Conservation (phyloP, 2,329 filamentous ascomycete species). For the Didymella arachidicola region DNA sequence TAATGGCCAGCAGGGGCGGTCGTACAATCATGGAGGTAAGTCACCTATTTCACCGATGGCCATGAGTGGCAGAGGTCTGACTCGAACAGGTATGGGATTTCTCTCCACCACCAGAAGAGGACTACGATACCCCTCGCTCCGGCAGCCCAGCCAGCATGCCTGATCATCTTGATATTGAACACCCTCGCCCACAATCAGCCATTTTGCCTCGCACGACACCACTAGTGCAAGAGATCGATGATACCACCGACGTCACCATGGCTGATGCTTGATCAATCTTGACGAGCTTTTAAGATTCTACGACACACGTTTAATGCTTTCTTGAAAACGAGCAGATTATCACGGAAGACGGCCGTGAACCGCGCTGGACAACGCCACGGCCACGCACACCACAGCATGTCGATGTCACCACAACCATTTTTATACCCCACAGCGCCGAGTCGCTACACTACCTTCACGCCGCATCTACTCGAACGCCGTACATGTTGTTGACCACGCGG, state of each 20-base stretch:
- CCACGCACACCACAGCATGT: neutral
- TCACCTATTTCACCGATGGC: neutral
- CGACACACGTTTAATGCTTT: slow-evolving; percentile 16
- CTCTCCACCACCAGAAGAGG: slow-evolving; percentile 73
- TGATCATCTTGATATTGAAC: slow-evolving; percentile 47
- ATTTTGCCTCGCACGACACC: slow-evolving; percentile 37
- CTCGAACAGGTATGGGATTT: slow-evolving; percentile 85
- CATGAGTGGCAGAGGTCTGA: slow-evolving; percentile 33
- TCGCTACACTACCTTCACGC: slow-evolving; percentile 2
- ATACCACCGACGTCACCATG: slow-evolving; percentile 44
- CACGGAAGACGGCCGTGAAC: neutral
- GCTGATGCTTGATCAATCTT: slow-evolving; percentile 30
- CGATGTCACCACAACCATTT: slow-evolving; percentile 3
- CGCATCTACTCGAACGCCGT: slow-evolving; percentile 4
- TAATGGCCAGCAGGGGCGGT: slow-evolving; percentile 83
- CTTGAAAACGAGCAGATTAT: neutral
- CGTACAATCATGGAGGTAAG: slow-evolving; percentile 97
- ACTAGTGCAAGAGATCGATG: slow-evolving; percentile 31
- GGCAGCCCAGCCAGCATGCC: slow-evolving; percentile 55
- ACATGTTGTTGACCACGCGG: slow-evolving; percentile 16
- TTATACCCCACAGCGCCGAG: slow-evolving; percentile 16
- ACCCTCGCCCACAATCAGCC: slow-evolving; percentile 44
- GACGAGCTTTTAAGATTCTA: slow-evolving; percentile 1
- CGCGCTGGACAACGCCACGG: neutral
- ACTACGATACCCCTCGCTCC: slow-evolving; percentile 48